Conservation (phyloP, 257 asterid genomes). For the Gardenia jasminoides region DNA sequence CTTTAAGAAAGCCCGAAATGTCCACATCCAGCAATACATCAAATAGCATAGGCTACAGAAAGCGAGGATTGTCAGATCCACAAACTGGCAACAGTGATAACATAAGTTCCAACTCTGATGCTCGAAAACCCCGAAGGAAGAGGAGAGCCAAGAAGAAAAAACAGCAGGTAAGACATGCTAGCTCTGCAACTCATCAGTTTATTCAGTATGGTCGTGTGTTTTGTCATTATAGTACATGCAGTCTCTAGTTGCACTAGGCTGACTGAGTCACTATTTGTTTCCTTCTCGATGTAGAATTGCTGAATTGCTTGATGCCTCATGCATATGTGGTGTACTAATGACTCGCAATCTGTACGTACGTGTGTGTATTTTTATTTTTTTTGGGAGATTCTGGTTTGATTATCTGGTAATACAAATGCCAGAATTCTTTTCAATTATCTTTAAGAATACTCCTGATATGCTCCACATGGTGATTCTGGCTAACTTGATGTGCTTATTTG, state of each 20-base stretch:
- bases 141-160: slow-evolving; percentile 96
- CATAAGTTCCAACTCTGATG: slow-evolving; percentile 43
- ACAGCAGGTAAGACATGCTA: slow-evolving; percentile 41
- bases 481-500: neutral
- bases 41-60: slow-evolving; percentile 49
- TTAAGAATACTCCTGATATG: neutral
- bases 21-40: slow-evolving; percentile 81
- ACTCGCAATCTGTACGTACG: neutral
- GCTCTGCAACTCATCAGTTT: neutral
- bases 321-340: neutral
- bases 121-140: slow-evolving; percentile 79
- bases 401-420: neutral
- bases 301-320: neutral
- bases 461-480: neutral
- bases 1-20: slow-evolving; percentile 38
- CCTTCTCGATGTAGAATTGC: neutral
- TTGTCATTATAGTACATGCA: neutral
- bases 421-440: neutral
- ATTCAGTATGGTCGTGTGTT: neutral
- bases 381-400: neutral
- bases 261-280: neutral
- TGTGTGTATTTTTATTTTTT: too few relatives aligned
- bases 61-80: slow-evolving; percentile 49
- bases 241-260: neutral
- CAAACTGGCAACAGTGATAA: slow-evolving; percentile 64